Base-by-base conservation (phyloP, 2,329 filamentous ascomycete species). In the Xylariomycetidae sp. region DNA sequence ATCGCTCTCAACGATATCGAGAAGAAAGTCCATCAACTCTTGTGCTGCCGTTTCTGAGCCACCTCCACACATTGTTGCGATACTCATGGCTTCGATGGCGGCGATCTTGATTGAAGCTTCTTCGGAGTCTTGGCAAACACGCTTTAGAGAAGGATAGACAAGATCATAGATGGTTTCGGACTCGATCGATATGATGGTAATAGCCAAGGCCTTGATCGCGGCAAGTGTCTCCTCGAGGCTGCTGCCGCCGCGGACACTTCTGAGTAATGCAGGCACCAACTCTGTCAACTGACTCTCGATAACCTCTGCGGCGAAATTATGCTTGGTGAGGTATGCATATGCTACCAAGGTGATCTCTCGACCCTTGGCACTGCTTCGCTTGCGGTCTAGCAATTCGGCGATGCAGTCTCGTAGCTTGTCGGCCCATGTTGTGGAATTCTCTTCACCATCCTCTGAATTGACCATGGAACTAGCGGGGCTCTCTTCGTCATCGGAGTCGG, bases 1-100 rank as follows among this genome's bases (percentile, higher is more conserved):
- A 46, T 95, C 88, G 6, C 81, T 86, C 40, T 86, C 80, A 13
- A 88, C 67, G 31, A 94, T 86, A 38, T 88, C 84, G 9, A 90
- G 63, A 17, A 90, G 64, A 44, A 82, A 86, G 3, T 81, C 77
- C 69, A 94, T 82, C 29, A 85, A 67, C 20, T 88, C 82, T 25
- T 82, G 66, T 0, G 80, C 77, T 14, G 80, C 81, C 19, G 81
- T 77, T 18, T 77, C 71, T 5, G 76, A 74, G 1, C 83, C 85
- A 2, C 87, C 87, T 12, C 83, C 85, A 47, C 87, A 90, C 46
- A 86, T 77, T 2, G 82, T 77, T 16, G 78, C 77, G n/a, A 84
- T 72, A 22, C 78, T 75, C 33, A 94, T 73, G 10, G 83, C 74
- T 50, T 84, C 77, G n/a, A 94, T 80, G 1, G 85, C 81, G 14